phyloP scores from a whole-genome alignment of 2,329 filamentous ascomycete species.

The Fusarium coffeatum region DNA sequence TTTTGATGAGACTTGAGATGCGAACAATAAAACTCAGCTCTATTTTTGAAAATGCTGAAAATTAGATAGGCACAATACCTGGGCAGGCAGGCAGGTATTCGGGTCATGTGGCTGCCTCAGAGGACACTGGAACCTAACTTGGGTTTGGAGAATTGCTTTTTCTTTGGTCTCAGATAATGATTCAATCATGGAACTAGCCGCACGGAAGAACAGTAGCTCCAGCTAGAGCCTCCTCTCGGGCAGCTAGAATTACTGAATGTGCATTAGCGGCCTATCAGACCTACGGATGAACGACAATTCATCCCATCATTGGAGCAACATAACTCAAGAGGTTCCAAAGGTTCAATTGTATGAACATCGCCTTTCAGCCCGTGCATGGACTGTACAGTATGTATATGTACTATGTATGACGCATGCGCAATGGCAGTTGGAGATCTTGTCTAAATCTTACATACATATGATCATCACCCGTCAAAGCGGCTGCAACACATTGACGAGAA shows the following conservation, averaged over 20 bases:
- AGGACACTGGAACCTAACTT: background rate
- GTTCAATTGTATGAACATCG: background rate
- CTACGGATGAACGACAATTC: background rate
- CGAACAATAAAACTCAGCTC: constrained; percentile 4
- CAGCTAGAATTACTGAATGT: constrained; percentile 17
- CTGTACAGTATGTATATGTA: background rate
- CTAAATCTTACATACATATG: constrained; percentile 28
- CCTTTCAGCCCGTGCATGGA: constrained; percentile 1
- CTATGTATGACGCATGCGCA: constrained; percentile 2
- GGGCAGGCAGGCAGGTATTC: background rate
- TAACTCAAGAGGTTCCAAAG: constrained; percentile 2
- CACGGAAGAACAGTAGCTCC: constrained; percentile 43
- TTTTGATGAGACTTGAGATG: constrained; percentile 5
- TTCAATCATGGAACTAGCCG: constrained; percentile 25
- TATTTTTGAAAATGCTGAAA: constrained; percentile 15
- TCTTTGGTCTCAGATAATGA: background rate
- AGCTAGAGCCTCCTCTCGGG: constrained; percentile 27
- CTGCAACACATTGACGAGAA: constrained; percentile 28
- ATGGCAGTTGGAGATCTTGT: constrained; percentile 19
- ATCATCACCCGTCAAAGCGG: constrained; percentile 18
- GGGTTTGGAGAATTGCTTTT: background rate
- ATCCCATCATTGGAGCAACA: constrained; percentile 1
- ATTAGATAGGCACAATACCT: background rate
- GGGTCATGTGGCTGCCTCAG: background rate
- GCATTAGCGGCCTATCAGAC: constrained; percentile 35